These are phyloP conservation scores for Betula pendula DNA, from an alignment of 306 rosid species.

Conservation along the genomic window DNA sequence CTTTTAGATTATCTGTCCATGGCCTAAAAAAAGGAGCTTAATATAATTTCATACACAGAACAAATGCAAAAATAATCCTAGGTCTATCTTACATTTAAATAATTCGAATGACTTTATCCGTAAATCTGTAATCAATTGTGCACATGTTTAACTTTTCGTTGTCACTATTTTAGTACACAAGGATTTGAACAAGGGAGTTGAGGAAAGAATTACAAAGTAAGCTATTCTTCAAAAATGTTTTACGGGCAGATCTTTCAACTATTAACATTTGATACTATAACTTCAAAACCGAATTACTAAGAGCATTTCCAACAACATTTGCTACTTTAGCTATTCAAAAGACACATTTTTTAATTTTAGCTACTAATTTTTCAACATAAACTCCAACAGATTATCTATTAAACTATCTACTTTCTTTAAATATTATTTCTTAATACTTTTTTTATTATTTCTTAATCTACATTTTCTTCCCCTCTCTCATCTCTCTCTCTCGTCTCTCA, in stretches of 20 bases:
- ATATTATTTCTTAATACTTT: no score
- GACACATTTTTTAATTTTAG: no score
- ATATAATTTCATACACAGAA: neutral
- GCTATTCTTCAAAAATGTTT: neutral
- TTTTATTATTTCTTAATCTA: no score
- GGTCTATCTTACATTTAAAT: neutral
- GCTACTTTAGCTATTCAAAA: no score
- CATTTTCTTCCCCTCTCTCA: no score
- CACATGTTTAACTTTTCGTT: neutral
- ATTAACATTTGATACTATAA: constrained; percentile 7
- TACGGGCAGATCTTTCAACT: constrained; percentile 8
- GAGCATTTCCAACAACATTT: no score
- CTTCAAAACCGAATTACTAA: neutral
- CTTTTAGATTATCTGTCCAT: neutral
- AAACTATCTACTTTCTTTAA: no score
- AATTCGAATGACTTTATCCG: neutral
- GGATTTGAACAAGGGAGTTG: neutral
- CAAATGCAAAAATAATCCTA: neutral
- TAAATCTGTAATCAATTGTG: neutral
- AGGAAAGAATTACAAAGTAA: constrained; percentile 16
- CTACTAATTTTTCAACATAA: no score
- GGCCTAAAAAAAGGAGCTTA: neutral
- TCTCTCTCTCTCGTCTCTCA: no score
- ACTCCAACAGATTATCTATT: no score
- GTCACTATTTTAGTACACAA: constrained; percentile 5